A percentile compares a stretch with the other conserved stretches of the same genome.
Conservation (phyloP, 2,329 filamentous ascomycete species). For the Monilinia fructicola region DNA sequence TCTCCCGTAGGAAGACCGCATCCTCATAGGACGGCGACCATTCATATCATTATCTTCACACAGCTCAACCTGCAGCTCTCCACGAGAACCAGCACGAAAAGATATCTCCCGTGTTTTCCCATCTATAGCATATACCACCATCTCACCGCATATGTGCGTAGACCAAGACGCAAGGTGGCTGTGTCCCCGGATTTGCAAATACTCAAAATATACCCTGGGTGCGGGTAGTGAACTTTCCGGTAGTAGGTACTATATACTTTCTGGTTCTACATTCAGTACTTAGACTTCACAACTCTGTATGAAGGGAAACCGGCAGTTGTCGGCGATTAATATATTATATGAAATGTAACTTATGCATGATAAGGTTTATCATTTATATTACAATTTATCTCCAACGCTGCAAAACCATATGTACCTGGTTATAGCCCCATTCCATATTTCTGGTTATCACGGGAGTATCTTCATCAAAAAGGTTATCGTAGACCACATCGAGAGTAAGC, state of each 20-base stretch:
- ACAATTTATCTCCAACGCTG: conserved; percentile 24
- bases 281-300: conserved; percentile 6
- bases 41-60: conserved; percentile 24
- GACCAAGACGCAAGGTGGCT: conserved; percentile 19
- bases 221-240: conserved; percentile 18
- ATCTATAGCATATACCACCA: conserved; percentile 15
- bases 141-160: conserved; percentile 15
- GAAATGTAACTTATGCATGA: conserved; percentile 21
- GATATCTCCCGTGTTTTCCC: conserved; percentile 23
- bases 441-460: conserved; percentile 22
- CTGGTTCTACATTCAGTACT: conserved; percentile 6
- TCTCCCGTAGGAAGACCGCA: conserved; percentile 24
- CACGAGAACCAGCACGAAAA: conserved; percentile 24
- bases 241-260: conserved; percentile 24
- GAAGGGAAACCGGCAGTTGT: conserved; percentile 21
- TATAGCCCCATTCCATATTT: conserved; percentile 15
- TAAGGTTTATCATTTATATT: conserved; percentile 23
- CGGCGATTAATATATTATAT: conserved; percentile 27
- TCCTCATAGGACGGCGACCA: conserved; percentile 23
- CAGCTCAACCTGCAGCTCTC: conserved; percentile 23
- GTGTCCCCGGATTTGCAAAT: conserved; percentile 23
- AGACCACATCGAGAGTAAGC: neutral
- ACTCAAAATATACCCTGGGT: conserved; percentile 16
- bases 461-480: conserved; percentile 14
- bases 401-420: conserved; percentile 27